A percentile compares a stretch with the other conserved stretches of the same genome.
phyloP scores from a whole-genome alignment of 164 flowering plant species.

The Annona cherimola region DNA sequence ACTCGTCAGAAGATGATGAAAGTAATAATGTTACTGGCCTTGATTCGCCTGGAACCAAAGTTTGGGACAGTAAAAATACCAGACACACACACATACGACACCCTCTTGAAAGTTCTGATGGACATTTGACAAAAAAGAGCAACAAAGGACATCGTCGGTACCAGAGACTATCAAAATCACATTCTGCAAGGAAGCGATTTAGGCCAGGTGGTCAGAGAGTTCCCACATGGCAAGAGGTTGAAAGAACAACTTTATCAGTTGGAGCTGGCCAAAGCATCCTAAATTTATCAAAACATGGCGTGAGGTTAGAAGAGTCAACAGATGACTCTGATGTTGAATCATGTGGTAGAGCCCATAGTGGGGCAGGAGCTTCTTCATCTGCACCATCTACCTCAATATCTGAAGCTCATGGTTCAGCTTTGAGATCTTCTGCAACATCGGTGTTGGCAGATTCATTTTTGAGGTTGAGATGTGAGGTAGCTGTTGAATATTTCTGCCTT shows the following conservation, averaged over 20 bases:
- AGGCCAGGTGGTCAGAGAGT: conserved; percentile 45
- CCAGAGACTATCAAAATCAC: conserved; percentile 36
- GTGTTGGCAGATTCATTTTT: conserved; percentile 67
- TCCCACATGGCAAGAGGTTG: conserved; percentile 78
- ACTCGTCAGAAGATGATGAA: conserved; percentile 76
- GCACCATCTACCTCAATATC: conserved; percentile 32
- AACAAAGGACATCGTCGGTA: conserved; percentile 38
- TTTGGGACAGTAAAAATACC: conserved; percentile 89
- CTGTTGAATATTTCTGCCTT: conserved; percentile 1
- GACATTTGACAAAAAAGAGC: conserved; percentile 35
- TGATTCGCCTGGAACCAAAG: conserved; percentile 85
- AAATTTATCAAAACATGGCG: conserved; percentile 32
- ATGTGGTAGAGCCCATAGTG: conserved; percentile 62
- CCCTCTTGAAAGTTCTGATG: conserved; percentile 79
- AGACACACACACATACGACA: conserved; percentile 76
- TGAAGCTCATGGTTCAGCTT: conserved; percentile 31
- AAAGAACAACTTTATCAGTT: conserved; percentile 72
- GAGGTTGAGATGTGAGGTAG: conserved; percentile 90
- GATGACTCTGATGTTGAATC: conserved; percentile 71
- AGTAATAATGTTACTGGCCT: conserved; percentile 62
- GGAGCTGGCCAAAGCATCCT: conserved; percentile 87
- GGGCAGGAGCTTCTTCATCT: conserved; percentile 74
- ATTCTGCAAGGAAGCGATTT: conserved; percentile 55
- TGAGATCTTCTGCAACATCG: conserved; percentile 37
- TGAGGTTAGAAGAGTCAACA: conserved; percentile 53